A percentile compares a stretch with the other conserved stretches of the same genome.
These are phyloP conservation scores for Yamadazyma epiphylla DNA, from an alignment of 1,139 yeast species.

Conservation along the genomic window DNA sequence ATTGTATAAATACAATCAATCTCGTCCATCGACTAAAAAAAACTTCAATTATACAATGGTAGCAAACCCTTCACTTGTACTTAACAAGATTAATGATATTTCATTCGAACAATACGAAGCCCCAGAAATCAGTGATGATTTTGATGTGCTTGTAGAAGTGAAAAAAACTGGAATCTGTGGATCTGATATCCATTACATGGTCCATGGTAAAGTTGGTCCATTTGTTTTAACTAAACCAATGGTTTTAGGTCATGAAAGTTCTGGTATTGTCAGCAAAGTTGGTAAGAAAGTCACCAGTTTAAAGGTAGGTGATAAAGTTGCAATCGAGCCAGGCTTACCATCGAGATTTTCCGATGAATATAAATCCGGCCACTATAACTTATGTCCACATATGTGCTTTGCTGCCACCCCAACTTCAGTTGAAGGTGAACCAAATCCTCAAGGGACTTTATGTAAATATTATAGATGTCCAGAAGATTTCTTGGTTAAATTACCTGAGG, in stretches of 20 bases:
- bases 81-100: slow-evolving; percentile 62
- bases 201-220: slow-evolving; percentile 78
- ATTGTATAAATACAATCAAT: background rate
- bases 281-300: slow-evolving; percentile 56
- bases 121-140: slow-evolving; percentile 59
- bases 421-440: slow-evolving; percentile 41
- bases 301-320: slow-evolving; percentile 77
- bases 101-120: slow-evolving; percentile 61
- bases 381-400: slow-evolving; percentile 81
- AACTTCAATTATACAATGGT: slow-evolving; percentile 11
- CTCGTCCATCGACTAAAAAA: background rate
- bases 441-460: slow-evolving; percentile 73
- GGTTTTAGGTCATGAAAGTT: slow-evolving; percentile 75
- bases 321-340: slow-evolving; percentile 74
- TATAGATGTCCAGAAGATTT: slow-evolving; percentile 80
- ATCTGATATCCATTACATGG: slow-evolving; percentile 79
- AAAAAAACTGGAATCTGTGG: slow-evolving; percentile 85
- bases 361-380: slow-evolving; percentile 72
- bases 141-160: slow-evolving; percentile 71
- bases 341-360: slow-evolving; percentile 73
- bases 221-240: slow-evolving; percentile 62
- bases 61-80: slow-evolving; percentile 65
- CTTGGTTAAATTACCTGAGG: slow-evolving; percentile 73
- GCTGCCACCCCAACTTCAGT: slow-evolving; percentile 70
- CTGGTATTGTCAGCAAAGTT: slow-evolving; percentile 67